Conservation (phyloP, 768 basidiomycete species). For the Leccinum disarticulatum region DNA sequence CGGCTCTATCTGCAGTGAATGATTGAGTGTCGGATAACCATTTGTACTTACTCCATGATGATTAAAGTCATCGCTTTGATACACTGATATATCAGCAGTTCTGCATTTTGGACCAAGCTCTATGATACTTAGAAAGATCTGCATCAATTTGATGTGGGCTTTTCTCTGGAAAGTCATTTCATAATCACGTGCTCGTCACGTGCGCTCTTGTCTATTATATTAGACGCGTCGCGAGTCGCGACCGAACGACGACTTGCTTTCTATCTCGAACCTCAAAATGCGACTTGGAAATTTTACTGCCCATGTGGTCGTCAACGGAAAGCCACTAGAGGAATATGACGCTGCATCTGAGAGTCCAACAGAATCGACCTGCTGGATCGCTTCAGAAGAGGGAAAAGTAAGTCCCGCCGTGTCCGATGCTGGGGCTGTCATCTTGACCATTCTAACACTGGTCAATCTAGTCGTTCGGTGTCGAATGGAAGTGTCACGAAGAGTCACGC, state of each 20-base stretch:
- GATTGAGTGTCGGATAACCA: too few species aligned
- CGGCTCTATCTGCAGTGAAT: too few species aligned
- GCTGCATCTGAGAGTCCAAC: constrained; percentile 7
- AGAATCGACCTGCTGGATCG: constrained; percentile 21
- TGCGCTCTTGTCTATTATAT: too few species aligned
- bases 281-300: constrained; percentile 17
- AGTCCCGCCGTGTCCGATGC: not conserved
- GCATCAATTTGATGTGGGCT: too few species aligned
- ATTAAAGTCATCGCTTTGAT: too few species aligned
- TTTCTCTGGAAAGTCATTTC: too few species aligned
- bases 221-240: not conserved
- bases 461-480: constrained; percentile 17
- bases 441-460: not conserved
- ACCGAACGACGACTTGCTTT: not conserved
- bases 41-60: too few species aligned
- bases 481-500: constrained; percentile 2
- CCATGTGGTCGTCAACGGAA: constrained; percentile 12
- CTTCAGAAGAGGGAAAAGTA: constrained; percentile 25
- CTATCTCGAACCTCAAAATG: constrained; percentile 6
- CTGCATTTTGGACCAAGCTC: too few species aligned
- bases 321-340: constrained; percentile 16
- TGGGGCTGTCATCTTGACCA: not conserved
- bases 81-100: too few species aligned
- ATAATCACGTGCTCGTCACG: too few species aligned
- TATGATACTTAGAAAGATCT: too few species aligned